Conservation (phyloP, 768 basidiomycete species). For the Nidularia pulvinata region DNA sequence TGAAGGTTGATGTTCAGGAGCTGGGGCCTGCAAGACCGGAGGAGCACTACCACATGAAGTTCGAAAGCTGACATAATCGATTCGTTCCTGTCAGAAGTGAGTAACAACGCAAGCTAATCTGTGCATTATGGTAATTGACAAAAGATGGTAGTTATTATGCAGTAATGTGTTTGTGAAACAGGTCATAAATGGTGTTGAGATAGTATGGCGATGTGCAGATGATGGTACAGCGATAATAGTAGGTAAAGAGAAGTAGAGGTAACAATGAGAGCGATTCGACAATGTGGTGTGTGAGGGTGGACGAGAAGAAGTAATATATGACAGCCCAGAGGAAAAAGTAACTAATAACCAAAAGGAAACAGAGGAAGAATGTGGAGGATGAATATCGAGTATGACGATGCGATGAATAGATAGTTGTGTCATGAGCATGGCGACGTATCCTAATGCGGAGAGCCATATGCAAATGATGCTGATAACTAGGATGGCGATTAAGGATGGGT, state of each 20-base stretch:
- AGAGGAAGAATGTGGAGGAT: not conserved
- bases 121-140: not conserved
- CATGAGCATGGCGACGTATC: not conserved
- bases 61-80: too few relatives aligned
- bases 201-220: not conserved
- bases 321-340: not conserved
- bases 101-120: not conserved
- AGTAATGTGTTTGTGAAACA: not conserved
- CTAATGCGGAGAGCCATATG: not conserved
- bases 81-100: too few relatives aligned
- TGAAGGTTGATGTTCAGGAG: too few relatives aligned
- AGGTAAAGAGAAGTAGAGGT: not conserved
- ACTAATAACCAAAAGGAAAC: not conserved
- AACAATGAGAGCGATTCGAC: conserved; percentile 1
- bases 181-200: too few relatives aligned
- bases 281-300: not conserved
- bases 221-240: not conserved
- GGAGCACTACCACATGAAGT: too few relatives aligned
- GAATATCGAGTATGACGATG: not conserved
- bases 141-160: not conserved
- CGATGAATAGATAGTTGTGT: not conserved
- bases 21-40: too few relatives aligned
- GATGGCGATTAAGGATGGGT: not conserved
- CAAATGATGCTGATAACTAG: not conserved
- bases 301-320: not conserved